Evolutionary conservation across 495 filamentous ascomycete genomes (phyloP), one percentile per base, ranked within the genome.

Genomic region (Aspergillus steynii): DNA sequence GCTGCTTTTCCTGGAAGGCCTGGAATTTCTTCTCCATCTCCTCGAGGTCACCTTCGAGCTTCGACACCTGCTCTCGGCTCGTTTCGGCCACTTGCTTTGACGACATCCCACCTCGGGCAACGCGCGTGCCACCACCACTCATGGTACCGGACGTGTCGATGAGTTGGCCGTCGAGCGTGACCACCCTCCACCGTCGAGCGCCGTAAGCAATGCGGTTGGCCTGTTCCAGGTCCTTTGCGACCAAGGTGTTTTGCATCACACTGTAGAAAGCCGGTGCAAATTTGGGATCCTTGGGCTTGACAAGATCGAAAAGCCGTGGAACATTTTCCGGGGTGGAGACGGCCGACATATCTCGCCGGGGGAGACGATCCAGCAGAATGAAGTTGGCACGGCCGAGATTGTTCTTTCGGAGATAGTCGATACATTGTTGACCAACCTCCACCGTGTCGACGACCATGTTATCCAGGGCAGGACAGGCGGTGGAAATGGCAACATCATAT

Each of bases 101-200:
- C 2, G 94, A 97, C 95, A 99, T 99, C 52, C 88, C 85, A 2
- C 96, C 96, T 61, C 86, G 90, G 59, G 93, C 91, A 45, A 93
- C 89, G 42, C 88, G 91, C 42, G 83, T 92, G 48, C 95, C 95
- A 80, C 95, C 95, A 78, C 95, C 95, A 63, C 90, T 96, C 96
- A 99, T 97, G 8, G 95, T 98, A 77, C 95, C 95, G 2, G 92
- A 96, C 65, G 92, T 93, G 74, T 99, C 95, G 60, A 99, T 97
- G 52, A 99, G 83, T 68, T 97, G 92, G 25, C 95, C 95, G 66
- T 94, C 90, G 29, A 97, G 85, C 0, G 96, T 98, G 28, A 99
- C 95, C 2, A 99, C 96, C 65, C 95, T 86, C 94, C 95, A 98
- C 64, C 96, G 81, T 69, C 84, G 88, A 47, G 89, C 90, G 51